Conservation (phyloP, 2,329 filamentous ascomycete species). For the Fusarium torreyae region DNA sequence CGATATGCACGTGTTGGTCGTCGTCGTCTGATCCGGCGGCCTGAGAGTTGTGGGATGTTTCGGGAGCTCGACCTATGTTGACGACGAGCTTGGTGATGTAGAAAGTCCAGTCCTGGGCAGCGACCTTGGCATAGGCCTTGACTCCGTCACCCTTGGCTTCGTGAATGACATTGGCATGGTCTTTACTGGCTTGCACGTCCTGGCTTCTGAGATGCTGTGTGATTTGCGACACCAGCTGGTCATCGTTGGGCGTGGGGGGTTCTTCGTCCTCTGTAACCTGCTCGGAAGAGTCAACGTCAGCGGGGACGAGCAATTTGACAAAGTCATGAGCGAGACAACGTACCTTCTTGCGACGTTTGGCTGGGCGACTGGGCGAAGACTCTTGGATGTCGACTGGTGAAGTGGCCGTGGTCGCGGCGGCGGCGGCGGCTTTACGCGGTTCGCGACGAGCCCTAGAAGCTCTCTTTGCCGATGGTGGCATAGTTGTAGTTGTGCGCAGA, state of each 20-base stretch:
- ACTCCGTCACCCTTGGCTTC: conserved; percentile 74
- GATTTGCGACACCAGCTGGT: conserved; percentile 70
- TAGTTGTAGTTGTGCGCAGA: conserved; percentile 39
- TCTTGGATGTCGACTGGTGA: conserved; percentile 60
- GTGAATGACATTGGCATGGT: conserved; percentile 76
- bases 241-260: conserved; percentile 65
- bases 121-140: conserved; percentile 85
- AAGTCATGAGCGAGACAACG: conserved; percentile 14
- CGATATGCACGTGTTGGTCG: conserved; percentile 79
- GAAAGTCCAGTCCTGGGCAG: conserved; percentile 87
- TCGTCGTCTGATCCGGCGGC: conserved; percentile 63
- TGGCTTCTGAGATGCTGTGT: conserved; percentile 66
- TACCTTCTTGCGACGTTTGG: conserved; percentile 76
- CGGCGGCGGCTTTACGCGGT: conserved; percentile 56
- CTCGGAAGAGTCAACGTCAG: conserved; percentile 25
- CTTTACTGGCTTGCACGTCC: conserved; percentile 71
- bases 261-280: conserved; percentile 58
- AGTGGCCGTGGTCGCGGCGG: conserved; percentile 53
- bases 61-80: conserved; percentile 81
- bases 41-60: conserved; percentile 58
- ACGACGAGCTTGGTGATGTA: conserved; percentile 83
- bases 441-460: conserved; percentile 58
- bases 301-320: conserved; percentile 13
- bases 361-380: conserved; percentile 73
- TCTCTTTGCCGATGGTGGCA: conserved; percentile 59